phyloP scores from a whole-genome alignment of 129 eudicot species.

The Lactuca saligna region DNA sequence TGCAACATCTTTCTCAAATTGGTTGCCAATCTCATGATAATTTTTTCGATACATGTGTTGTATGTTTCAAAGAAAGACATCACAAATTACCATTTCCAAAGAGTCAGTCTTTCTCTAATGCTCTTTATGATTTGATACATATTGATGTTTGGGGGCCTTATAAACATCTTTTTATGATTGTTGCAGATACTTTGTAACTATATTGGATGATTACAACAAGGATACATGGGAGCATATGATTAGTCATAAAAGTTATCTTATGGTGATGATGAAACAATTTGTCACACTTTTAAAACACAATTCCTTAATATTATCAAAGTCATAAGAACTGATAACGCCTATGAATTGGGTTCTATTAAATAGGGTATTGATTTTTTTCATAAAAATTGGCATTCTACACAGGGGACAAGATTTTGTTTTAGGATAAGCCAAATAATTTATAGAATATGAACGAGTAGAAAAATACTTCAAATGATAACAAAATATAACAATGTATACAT shows the following conservation, averaged over 20 bases:
- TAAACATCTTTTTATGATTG: not conserved
- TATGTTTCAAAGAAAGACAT: not conserved
- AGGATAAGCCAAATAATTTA: no score
- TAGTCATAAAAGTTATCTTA: not conserved
- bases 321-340: not conserved
- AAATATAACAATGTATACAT: no score
- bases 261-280: not conserved
- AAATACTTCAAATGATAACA: no score
- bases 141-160: constrained; percentile 6
- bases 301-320: not conserved
- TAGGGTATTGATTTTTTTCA: not conserved
- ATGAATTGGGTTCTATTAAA: not conserved
- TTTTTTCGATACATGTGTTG: not conserved
- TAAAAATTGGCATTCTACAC: not conserved
- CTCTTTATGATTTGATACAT: not conserved
- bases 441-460: no score
- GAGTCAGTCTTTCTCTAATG: not conserved
- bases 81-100: not conserved
- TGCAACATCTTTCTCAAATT: not conserved
- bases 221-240: not conserved
- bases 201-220: not conserved
- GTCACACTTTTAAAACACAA: not conserved
- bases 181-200: not conserved
- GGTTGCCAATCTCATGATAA: not conserved
- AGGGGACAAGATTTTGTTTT: no score